Evolutionary conservation across 352 stramenopile species (phyloP).

Genomic region (Pythium brachiatum): DNA sequence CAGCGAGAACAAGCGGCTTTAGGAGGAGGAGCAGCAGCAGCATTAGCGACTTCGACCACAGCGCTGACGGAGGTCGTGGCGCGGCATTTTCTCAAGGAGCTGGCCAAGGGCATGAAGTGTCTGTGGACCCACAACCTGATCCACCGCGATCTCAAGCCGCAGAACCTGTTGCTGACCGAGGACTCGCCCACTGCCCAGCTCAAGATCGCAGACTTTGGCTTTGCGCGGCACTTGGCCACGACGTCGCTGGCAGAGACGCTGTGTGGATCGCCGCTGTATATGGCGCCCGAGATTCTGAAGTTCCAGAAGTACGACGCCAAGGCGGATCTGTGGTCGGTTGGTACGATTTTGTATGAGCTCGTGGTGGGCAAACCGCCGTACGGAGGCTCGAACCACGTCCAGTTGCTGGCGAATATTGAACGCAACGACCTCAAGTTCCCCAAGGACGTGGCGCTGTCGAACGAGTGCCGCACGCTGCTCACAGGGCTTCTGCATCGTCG

Average conservation of each 20-base stretch:
- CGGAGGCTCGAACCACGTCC: constrained; percentile 93
- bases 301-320: constrained; percentile 96
- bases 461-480: constrained; percentile 79
- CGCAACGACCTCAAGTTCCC: constrained; percentile 87
- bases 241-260: constrained; percentile 94
- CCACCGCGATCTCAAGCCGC: constrained; percentile 92
- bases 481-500: constrained; percentile 83
- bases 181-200: constrained; percentile 48
- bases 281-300: constrained; percentile 96
- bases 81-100: constrained; percentile 60
- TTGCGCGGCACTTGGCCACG: constrained; percentile 92
- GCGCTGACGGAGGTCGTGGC: constrained; percentile 38
- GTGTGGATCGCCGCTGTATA: constrained; percentile 95
- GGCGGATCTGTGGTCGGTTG: constrained; percentile 95
- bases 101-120: constrained; percentile 72
- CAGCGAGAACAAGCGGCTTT: constrained; percentile 24
- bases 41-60: not conserved
- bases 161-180: constrained; percentile 93
- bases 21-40: not conserved
- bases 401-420: constrained; percentile 94
- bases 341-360: constrained; percentile 96
- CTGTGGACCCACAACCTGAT: constrained; percentile 80
- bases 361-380: constrained; percentile 92
- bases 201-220: constrained; percentile 83
- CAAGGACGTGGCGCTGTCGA: constrained; percentile 71